Evolutionary conservation across 2,329 filamentous ascomycete species (phyloP).

Genomic region (Xylariaceae sp.): DNA sequence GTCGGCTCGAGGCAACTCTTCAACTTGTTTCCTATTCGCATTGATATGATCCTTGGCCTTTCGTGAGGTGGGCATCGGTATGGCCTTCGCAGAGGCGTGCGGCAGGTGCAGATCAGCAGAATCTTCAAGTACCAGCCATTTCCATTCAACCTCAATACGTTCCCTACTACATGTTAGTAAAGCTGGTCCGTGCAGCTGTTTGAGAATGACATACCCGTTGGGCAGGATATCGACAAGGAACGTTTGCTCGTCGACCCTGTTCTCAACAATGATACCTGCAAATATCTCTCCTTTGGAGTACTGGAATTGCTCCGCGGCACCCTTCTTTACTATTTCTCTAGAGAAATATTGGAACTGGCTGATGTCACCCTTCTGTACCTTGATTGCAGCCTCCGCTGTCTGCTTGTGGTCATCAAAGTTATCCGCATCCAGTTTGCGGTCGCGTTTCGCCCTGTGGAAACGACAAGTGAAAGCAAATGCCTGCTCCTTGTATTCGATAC

Average conservation of each 20-base stretch:
- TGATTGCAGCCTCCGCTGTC: conserved; percentile 65
- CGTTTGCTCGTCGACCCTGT: conserved; percentile 70
- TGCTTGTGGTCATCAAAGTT: conserved; percentile 67
- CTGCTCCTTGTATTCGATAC: conserved; percentile 86
- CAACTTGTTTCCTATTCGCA: conserved; percentile 56
- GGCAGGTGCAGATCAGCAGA: conserved; percentile 67
- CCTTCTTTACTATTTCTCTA: conserved; percentile 75
- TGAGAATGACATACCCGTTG: conserved; percentile 58
- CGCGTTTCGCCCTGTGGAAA: conserved; percentile 86
- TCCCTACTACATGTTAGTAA: conserved; percentile 56
- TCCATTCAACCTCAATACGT: conserved; percentile 77
- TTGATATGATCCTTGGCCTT: conserved; percentile 67
- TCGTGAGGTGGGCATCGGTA: conserved; percentile 64
- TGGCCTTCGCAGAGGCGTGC: conserved; percentile 71
- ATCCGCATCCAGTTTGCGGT: conserved; percentile 69
- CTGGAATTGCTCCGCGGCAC: conserved; percentile 85
- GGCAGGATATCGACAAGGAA: conserved; percentile 81
- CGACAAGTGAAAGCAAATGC: conserved; percentile 92
- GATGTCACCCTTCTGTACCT: conserved; percentile 69
- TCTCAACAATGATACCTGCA: conserved; percentile 84
- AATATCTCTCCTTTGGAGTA: conserved; percentile 83
- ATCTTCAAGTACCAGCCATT: conserved; percentile 75
- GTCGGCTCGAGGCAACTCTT: conserved; percentile 63
- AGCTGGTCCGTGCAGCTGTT: conserved; percentile 3
- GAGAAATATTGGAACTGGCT: conserved; percentile 83